Evolutionary conservation across 176 grass and related monocot genomes (phyloP).

Genomic region (Rhynchospora pubera): DNA sequence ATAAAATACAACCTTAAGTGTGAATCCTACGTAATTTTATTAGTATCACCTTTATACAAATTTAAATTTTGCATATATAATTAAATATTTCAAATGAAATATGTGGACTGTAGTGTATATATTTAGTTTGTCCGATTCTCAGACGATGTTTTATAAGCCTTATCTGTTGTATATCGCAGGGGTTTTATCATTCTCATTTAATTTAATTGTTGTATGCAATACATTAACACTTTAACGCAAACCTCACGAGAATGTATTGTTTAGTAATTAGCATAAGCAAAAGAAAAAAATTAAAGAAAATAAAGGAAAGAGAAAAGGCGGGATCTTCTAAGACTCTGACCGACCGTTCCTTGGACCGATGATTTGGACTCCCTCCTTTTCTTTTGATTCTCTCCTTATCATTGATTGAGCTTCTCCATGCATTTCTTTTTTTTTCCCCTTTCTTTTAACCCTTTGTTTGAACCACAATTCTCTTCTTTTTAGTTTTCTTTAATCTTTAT

Average conservation of each 20-base stretch:
- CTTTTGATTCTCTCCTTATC: slow-evolving; percentile 27
- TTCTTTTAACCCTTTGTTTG: slow-evolving; percentile 42
- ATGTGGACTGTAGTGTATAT: no score
- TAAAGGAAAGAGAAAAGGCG: slow-evolving; percentile 33
- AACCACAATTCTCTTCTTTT: slow-evolving; percentile 26
- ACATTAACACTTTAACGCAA: neutral
- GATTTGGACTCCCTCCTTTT: slow-evolving; percentile 61
- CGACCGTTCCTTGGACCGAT: slow-evolving; percentile 85
- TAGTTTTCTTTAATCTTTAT: slow-evolving; percentile 17
- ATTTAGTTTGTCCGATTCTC: neutral
- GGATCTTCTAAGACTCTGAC: slow-evolving; percentile 64
- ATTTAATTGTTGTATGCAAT: neutral
- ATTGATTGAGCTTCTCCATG: neutral
- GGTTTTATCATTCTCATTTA: neutral
- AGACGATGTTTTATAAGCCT: neutral
- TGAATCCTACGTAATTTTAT: no score
- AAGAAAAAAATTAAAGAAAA: slow-evolving; percentile 21
- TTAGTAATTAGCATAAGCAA: slow-evolving; percentile 35
- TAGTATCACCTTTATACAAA: no score
- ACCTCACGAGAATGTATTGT: neutral
- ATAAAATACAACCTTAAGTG: no score
- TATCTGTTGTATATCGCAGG: neutral
- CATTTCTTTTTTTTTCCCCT: slow-evolving; percentile 48
- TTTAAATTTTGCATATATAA: no score
- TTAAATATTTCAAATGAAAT: no score